phyloP scores from a whole-genome alignment of 75 land plant species.

The Chamaecyparis obtusa region DNA sequence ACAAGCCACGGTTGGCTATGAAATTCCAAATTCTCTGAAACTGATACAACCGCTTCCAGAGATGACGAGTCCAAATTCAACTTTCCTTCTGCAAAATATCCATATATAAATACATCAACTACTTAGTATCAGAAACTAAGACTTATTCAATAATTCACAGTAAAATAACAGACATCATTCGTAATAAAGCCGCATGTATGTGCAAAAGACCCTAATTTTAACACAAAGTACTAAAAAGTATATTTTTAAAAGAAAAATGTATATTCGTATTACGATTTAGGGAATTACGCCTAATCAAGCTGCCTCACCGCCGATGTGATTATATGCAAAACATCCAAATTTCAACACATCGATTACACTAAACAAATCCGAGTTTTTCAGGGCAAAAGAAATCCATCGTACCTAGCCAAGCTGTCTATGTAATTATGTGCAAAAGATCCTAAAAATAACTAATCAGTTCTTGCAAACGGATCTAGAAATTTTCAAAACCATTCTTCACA shows the following conservation, averaged over 20 bases:
- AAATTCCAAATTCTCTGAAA: constrained; percentile 34
- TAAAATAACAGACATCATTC: too few relatives aligned
- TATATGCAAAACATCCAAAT: neutral
- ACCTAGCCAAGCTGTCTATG: too few relatives aligned
- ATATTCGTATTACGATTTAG: neutral
- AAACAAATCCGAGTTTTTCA: neutral
- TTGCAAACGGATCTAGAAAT: too few relatives aligned
- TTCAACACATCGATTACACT: neutral
- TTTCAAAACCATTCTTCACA: too few relatives aligned
- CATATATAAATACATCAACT: neutral
- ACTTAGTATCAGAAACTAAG: neutral
- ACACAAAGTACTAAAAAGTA: too few relatives aligned
- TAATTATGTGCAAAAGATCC: too few relatives aligned
- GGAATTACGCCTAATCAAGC: neutral
- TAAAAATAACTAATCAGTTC: too few relatives aligned
- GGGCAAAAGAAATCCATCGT: too few relatives aligned
- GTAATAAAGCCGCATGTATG: too few relatives aligned
- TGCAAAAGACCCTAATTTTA: too few relatives aligned
- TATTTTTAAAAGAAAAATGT: too few relatives aligned
- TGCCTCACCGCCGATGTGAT: neutral
- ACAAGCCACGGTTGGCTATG: constrained; percentile 30
- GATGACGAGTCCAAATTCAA: constrained; percentile 47
- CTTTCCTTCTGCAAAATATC: constrained; percentile 24
- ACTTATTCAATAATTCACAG: neutral
- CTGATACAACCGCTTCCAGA: constrained; percentile 42